Base-by-base conservation (phyloP, 176 grass and related monocot species). In the Oryza rufipogon region DNA sequence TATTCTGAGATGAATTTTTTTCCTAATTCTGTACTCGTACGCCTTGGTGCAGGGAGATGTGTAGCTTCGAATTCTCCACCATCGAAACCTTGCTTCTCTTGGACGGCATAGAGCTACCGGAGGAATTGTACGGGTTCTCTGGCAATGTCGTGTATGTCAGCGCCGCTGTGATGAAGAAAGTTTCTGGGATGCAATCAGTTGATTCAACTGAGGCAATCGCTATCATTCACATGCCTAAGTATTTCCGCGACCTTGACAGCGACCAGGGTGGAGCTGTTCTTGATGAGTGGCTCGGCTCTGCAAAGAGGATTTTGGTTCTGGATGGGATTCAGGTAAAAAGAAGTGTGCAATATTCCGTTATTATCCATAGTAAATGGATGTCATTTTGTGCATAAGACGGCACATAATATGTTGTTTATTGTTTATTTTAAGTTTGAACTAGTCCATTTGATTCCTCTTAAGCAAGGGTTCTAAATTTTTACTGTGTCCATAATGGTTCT, bases 301-400 rank as follows among this genome's bases (percentile, higher is more conserved):
- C 87, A 61, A 78, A 88, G 22, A 90, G 96, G 75, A 61, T 98
- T 26, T 87, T 98, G 74, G 91, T 95, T 80, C 96, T 98, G 52
- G 96, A 95, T 83, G 96, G 93, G 64, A 93, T 98, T 88, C 96
- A 98, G 92, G 93, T 98, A 81, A 78, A 30, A 63, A 30, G 17
- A 38, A 38, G 36, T 15, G 12, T 64, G 7, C 56, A 11, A 6
- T 54, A 4, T 49, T 1, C 25, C 5, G 11, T n/a, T 15, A 63
- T 71, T 64, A 9, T 52, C 13, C 11, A 66, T 75, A 67, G 11
- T 4, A 34, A 73, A 36, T 46, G 14, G 3, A 39, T 36, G 9
- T 49, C 28, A 38, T 74, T 49, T 49, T 66, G 49, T 39, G 25
- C 41, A 64, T 4, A 64, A 19, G 39, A 26, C 10, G 46, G 14